Conservation (phyloP, 805 yeast species). For the Sugiyamaella boreocaroliniensis region DNA sequence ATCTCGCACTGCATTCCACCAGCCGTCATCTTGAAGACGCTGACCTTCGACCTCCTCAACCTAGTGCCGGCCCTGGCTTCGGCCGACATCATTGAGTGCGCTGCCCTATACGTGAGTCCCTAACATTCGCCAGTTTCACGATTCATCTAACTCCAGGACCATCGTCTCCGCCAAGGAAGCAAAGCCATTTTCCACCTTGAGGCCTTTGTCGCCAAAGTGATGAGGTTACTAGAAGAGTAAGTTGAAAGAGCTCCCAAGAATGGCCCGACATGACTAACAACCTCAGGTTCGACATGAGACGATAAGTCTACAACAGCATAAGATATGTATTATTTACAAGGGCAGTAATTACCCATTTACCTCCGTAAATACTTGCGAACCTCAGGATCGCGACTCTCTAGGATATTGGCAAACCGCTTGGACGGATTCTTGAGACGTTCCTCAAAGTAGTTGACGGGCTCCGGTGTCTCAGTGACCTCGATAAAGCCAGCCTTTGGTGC, state of each 20-base stretch:
- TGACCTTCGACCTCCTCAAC: conserved; percentile 34
- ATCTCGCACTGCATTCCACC: conserved; percentile 94
- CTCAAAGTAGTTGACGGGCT: conserved; percentile 48
- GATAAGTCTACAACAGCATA: background rate
- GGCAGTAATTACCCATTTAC: conserved; percentile 30
- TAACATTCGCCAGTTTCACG: no score
- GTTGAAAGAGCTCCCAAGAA: background rate
- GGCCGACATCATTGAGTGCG: conserved; percentile 43
- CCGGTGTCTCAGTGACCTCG: conserved; percentile 40
- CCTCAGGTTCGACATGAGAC: background rate
- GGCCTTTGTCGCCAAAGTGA: conserved; percentile 83
- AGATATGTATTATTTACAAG: conserved; percentile 2
- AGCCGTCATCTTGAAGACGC: conserved; percentile 60
- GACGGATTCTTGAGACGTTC: conserved; percentile 55
- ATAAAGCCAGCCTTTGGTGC: conserved; percentile 68
- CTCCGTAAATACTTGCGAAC: conserved; percentile 60
- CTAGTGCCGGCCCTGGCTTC: conserved; percentile 22
- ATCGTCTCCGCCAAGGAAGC: conserved; percentile 75
- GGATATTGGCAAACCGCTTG: conserved; percentile 50
- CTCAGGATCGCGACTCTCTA: conserved; percentile 44
- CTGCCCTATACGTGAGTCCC: conserved; percentile 36
- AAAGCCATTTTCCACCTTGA: conserved; percentile 92
- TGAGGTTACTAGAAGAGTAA: conserved; percentile 59
- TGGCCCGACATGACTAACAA: background rate
- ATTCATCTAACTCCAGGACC: conserved; percentile 46